Base-by-base conservation (phyloP, 225 moss, liverwort and hornwort genomes). In the Sphagnum tenellum region DNA sequence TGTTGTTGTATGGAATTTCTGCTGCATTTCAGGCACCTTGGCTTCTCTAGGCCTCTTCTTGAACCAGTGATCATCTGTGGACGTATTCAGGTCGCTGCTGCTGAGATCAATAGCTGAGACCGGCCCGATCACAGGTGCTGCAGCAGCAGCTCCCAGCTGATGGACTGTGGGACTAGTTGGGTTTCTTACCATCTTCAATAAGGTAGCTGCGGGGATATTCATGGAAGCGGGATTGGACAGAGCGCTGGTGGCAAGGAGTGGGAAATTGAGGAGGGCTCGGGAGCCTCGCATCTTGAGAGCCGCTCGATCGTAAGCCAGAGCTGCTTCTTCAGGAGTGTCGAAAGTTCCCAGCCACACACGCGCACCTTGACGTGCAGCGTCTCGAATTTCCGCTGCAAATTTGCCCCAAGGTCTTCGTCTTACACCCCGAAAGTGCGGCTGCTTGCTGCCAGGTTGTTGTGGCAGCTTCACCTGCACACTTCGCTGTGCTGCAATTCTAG, bases 281-380 rank as follows among this genome's bases (percentile, higher is more conserved):
- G 84, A 84, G 66, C 84, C 84, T 64, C 84, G 80, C 84, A 84
- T 84, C 75, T 84, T 75, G 64, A 84, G 80, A 8, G 84, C 84
- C 6, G 84, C 84, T 56, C 29, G 29, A 29, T 29, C 29, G 29
- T 29, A 29, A 29, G 29, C 29, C 29, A 29, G 29, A 29, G 29
- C 29, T 29, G 29, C 29, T 29, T 29, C 29, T 29, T 29, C 29
- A 29, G 29, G 29, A 29, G 29, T 29, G 29, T 29, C 29, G 29
- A 29, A 29, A 29, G 29, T 29, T 29, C 29, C 29, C 29, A 29
- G 29, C 29, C 29, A 29, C 29, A 29, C 29, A 29, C 29, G 29
- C 29, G 29, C 29, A 29, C 29, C 29, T 29, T 29, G 29, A 29
- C 29, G 29, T 29, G 29, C 29, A 29, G 29, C 0, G 29, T 29